A percentile compares a stretch with the other conserved stretches of the same genome.
Conservation (phyloP, 2,329 filamentous ascomycete species). For the Alternaria sp. region DNA sequence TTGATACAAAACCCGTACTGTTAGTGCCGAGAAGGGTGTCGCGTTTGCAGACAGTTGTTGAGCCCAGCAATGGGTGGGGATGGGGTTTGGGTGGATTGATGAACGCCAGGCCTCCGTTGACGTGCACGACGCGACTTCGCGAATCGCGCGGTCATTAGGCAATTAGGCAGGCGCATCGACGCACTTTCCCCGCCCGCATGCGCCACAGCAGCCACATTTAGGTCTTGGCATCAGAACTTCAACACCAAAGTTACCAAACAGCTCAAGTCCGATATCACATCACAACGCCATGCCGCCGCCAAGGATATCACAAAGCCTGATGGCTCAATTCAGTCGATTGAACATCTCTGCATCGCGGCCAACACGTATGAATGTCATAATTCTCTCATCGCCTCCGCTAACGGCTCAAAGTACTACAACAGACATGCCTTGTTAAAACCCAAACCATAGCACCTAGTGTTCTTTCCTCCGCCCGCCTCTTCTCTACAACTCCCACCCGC, state of each 20-base stretch:
- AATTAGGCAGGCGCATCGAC: slow-evolving; percentile 17
- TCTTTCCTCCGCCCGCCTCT: slow-evolving; percentile 60
- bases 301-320: slow-evolving; percentile 47
- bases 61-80: slow-evolving; percentile 6
- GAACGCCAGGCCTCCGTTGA: slow-evolving; percentile 19
- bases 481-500: slow-evolving; percentile 73
- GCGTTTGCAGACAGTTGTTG: background rate
- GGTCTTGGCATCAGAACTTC: slow-evolving; percentile 41
- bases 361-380: slow-evolving; percentile 30
- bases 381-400: slow-evolving; percentile 3
- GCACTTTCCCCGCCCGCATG: slow-evolving; percentile 19
- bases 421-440: slow-evolving; percentile 42
- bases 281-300: slow-evolving; percentile 52
- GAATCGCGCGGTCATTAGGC: slow-evolving; percentile 20
- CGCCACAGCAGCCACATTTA: slow-evolving; percentile 20
- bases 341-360: slow-evolving; percentile 35
- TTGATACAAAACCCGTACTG: background rate
- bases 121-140: slow-evolving; percentile 29
- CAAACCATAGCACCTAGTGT: slow-evolving; percentile 43
- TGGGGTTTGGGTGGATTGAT: slow-evolving; percentile 8
- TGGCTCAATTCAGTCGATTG: slow-evolving; percentile 46
- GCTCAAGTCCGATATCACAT: slow-evolving; percentile 9
- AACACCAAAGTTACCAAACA: slow-evolving; percentile 10
- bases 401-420: slow-evolving; percentile 30
- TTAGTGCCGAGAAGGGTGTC: background rate